A percentile compares a stretch with the other conserved stretches of the same genome.
Evolutionary conservation across 257 asterid genomes (phyloP).

Genomic region (Nicotiana undulata): DNA sequence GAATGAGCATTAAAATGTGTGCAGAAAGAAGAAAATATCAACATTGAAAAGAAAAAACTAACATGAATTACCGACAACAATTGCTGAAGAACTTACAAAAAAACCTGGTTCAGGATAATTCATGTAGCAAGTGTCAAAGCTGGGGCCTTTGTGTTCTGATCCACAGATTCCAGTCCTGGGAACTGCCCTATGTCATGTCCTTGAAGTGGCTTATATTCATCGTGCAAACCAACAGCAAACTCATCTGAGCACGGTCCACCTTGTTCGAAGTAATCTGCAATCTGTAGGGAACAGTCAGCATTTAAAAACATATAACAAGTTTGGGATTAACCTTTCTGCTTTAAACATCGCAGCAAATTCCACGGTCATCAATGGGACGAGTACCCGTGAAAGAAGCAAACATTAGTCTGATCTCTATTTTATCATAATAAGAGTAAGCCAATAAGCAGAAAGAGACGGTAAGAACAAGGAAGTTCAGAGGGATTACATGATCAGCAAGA

Average conservation of each 20-base stretch:
- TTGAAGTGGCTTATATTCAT: conserved; percentile 48
- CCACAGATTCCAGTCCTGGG: conserved; percentile 63
- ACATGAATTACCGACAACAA: neutral
- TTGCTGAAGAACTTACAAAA: neutral
- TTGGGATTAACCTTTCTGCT: neutral
- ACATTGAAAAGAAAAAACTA: neutral
- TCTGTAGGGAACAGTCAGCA: conserved; percentile 29
- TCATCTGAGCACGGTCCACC: conserved; percentile 64
- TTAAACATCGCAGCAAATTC: neutral
- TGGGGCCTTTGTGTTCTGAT: conserved; percentile 23
- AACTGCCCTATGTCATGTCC: conserved; percentile 93
- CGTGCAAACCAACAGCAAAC: conserved; percentile 70
- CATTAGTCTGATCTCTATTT: neutral
- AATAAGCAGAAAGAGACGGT: neutral
- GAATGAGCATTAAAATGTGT: neutral
- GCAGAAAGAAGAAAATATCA: neutral
- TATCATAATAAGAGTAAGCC: conserved; percentile 1
- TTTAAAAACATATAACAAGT: neutral
- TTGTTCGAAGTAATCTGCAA: conserved; percentile 76
- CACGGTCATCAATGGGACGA: neutral
- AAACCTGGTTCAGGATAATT: neutral
- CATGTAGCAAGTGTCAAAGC: conserved; percentile 39
- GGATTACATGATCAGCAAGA: conserved; percentile 84
- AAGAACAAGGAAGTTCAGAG: conserved; percentile 1
- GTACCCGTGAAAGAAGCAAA: neutral